Evolutionary conservation across 768 basidiomycete species (phyloP).

Genomic region (Lactarius pseudohatsudake): DNA sequence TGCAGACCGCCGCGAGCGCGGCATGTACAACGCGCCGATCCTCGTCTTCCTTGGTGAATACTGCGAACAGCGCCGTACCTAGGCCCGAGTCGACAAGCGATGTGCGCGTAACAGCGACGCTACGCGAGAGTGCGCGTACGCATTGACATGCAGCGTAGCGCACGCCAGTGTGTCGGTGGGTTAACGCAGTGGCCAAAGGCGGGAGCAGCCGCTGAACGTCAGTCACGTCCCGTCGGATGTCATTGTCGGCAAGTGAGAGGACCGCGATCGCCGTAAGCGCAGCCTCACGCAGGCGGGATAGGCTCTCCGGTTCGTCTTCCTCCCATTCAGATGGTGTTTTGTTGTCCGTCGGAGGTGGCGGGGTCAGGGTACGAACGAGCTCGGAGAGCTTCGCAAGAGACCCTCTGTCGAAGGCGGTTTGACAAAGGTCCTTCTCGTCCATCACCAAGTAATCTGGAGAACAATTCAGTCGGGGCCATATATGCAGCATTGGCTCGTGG

Average conservation of each 20-base stretch:
- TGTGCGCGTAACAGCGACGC: constrained; percentile 77
- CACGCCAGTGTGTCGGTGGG: constrained; percentile 67
- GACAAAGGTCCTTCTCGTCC: constrained; percentile 67
- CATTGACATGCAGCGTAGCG: constrained; percentile 88
- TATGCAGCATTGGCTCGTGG: not conserved
- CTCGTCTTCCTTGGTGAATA: constrained; percentile 56
- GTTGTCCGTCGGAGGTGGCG: constrained; percentile 33
- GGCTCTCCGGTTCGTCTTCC: constrained; percentile 66
- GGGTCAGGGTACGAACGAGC: constrained; percentile 55
- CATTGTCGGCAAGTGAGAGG: constrained; percentile 69
- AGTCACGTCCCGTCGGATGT: constrained; percentile 67
- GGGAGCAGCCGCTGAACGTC: constrained; percentile 58
- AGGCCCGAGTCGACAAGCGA: constrained; percentile 82
- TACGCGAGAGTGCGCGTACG: constrained; percentile 74
- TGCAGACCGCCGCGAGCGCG: constrained; percentile 75
- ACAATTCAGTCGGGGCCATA: not conserved
- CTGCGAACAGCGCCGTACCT: constrained; percentile 64
- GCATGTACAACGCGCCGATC: constrained; percentile 71
- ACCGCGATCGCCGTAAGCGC: constrained; percentile 72
- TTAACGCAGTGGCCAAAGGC: constrained; percentile 52
- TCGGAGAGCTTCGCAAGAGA: constrained; percentile 55
- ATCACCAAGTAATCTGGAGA: constrained; percentile 59
- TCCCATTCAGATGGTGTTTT: constrained; percentile 53
- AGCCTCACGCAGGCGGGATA: constrained; percentile 65
- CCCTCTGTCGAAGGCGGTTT: constrained; percentile 68